phyloP scores from a whole-genome alignment of 495 filamentous ascomycete species.

The Tuber melanosporum region DNA sequence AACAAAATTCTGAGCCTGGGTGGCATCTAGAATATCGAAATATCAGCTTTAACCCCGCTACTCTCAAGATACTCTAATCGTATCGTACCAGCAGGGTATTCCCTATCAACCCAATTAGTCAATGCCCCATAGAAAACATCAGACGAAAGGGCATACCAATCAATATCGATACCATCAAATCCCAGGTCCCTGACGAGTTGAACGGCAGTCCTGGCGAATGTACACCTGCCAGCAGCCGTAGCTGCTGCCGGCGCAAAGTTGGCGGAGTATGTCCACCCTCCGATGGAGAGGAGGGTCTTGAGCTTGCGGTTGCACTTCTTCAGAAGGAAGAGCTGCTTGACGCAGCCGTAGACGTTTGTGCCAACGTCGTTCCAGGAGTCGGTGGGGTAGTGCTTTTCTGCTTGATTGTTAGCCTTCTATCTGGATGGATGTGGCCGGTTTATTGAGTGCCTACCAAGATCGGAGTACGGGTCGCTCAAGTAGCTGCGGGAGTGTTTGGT shows the following conservation, averaged over 20 bases:
- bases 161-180: constrained; percentile 59
- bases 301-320: constrained; percentile 84
- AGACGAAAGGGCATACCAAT: constrained; percentile 45
- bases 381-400: constrained; percentile 73
- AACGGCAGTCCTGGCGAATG: constrained; percentile 63
- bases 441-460: constrained; percentile 25
- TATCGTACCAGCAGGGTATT: constrained; percentile 50
- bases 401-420: constrained; percentile 14
- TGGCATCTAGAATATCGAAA: constrained; percentile 37
- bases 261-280: constrained; percentile 89
- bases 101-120: constrained; percentile 39
- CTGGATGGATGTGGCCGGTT: not conserved
- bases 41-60: not conserved
- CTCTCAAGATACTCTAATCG: not conserved
- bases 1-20: constrained; percentile 64
- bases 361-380: constrained; percentile 67
- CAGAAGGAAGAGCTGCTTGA: constrained; percentile 88
- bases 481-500: constrained; percentile 23
- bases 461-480: constrained; percentile 39
- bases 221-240: constrained; percentile 54
- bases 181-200: constrained; percentile 61
- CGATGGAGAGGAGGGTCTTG: constrained; percentile 87
- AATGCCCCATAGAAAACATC: not conserved
- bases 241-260: constrained; percentile 75
- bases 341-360: constrained; percentile 79